Evolutionary conservation across 1,139 yeast genomes (phyloP).

Genomic region (Zygosaccharomyces pseudobailii): DNA sequence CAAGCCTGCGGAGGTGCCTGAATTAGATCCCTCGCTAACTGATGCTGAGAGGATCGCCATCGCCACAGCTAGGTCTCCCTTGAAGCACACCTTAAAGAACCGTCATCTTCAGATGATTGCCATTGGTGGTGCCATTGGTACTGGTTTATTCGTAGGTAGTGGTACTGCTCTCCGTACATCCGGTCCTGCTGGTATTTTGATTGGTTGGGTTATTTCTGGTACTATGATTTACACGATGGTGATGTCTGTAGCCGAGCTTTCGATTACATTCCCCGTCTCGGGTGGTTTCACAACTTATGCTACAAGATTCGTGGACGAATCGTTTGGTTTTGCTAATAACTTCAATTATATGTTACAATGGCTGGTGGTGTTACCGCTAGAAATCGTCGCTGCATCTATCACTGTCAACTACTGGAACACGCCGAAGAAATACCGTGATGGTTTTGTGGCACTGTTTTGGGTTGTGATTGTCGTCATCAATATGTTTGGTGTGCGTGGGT

Average conservation of each 20-base stretch:
- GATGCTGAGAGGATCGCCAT: constrained; percentile 65
- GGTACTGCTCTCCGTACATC: constrained; percentile 59
- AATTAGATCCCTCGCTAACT: constrained; percentile 58
- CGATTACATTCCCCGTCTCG: constrained; percentile 62
- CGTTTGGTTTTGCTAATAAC: constrained; percentile 74
- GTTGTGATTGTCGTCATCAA: constrained; percentile 51
- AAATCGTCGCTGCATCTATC: constrained; percentile 67
- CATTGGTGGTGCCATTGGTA: constrained; percentile 62
- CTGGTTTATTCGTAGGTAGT: constrained; percentile 59
- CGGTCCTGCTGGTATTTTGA: constrained; percentile 62
- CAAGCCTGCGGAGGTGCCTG: constrained; percentile 49
- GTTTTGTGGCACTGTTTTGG: constrained; percentile 55
- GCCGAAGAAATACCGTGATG: constrained; percentile 30
- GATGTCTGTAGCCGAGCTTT: constrained; percentile 66
- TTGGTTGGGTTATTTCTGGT: constrained; percentile 52
- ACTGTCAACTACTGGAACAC: constrained; percentile 59
- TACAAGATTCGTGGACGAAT: constrained; percentile 61
- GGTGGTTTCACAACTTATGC: constrained; percentile 71
- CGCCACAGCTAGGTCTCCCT: constrained; percentile 66
- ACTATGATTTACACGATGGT: constrained; percentile 60
- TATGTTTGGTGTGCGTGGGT: constrained; percentile 59
- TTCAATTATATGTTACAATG: constrained; percentile 70
- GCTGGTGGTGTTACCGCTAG: constrained; percentile 66
- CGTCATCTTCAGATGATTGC: constrained; percentile 67
- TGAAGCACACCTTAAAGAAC: constrained; percentile 53